These are phyloP conservation scores for Xerocomellus dryophilus DNA, from an alignment of 768 basidiomycete genomes.

Conservation along the genomic window DNA sequence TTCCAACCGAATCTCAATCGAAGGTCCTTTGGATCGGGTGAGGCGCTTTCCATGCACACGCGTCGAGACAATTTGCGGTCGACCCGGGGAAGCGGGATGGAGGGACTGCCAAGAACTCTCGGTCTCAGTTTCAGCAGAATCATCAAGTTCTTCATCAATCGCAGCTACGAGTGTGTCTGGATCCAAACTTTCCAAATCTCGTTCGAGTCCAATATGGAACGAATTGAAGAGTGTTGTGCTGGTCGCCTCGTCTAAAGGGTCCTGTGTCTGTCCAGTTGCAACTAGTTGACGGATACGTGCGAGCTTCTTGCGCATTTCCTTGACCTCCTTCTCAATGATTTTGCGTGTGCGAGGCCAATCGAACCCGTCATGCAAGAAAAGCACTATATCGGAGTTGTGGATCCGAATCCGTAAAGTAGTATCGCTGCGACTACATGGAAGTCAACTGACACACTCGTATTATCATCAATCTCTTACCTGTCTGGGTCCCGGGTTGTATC, in stretches of 20 bases:
- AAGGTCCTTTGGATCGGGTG: constrained; percentile 69
- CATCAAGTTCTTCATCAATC: constrained; percentile 86
- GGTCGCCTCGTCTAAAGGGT: constrained; percentile 67
- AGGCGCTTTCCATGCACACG: constrained; percentile 58
- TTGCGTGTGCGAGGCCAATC: constrained; percentile 88
- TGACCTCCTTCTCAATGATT: constrained; percentile 83
- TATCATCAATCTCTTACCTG: constrained; percentile 39
- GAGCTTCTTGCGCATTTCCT: constrained; percentile 80
- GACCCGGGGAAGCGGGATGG: constrained; percentile 48
- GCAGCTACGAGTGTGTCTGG: constrained; percentile 79
- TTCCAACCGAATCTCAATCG: constrained; percentile 79
- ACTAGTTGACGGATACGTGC: constrained; percentile 90
- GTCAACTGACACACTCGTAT: constrained; percentile 1
- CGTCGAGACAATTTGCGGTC: constrained; percentile 30
- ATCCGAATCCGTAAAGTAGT: constrained; percentile 54
- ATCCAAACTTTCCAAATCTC: constrained; percentile 71
- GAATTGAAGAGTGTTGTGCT: constrained; percentile 88
- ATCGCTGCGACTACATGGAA: constrained; percentile 39
- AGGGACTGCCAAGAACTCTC: constrained; percentile 92
- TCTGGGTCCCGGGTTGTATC: constrained; percentile 45
- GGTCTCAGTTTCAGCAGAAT: constrained; percentile 68
- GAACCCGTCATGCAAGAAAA: constrained; percentile 89
- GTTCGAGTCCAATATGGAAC: constrained; percentile 86
- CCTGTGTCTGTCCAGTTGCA: constrained; percentile 83
- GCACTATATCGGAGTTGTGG: constrained; percentile 56